phyloP scores from a whole-genome alignment of 768 basidiomycete species.

The Mycena galericulata region DNA sequence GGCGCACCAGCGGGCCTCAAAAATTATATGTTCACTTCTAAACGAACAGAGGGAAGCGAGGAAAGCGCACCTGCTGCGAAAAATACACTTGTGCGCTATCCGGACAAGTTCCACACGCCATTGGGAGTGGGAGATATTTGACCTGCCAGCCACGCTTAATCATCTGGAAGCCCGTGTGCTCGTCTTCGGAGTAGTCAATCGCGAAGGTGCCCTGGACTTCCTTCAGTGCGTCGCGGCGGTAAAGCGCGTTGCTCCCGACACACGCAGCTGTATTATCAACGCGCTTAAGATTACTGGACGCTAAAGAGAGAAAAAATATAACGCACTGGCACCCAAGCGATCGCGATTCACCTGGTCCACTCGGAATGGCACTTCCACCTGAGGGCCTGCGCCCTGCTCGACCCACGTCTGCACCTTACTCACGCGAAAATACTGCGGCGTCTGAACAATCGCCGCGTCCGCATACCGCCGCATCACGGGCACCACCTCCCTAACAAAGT shows the following conservation, averaged over 20 bases:
- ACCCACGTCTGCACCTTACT: constrained; percentile 41
- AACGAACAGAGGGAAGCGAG: background rate
- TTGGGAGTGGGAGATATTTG: constrained; percentile 43
- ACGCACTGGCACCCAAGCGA: constrained; percentile 38
- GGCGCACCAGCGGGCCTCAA: constrained; percentile 15
- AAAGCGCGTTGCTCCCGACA: constrained; percentile 44
- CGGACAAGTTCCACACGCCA: constrained; percentile 43
- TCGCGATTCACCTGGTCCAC: constrained; percentile 45
- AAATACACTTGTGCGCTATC: constrained; percentile 44
- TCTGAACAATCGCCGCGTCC: constrained; percentile 43
- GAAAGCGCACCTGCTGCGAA: constrained; percentile 44
- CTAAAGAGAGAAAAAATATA: background rate
- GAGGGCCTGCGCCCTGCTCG: constrained; percentile 44
- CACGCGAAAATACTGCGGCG: constrained; percentile 45
- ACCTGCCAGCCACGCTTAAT: constrained; percentile 42
- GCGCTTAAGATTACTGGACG: background rate
- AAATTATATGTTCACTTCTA: background rate
- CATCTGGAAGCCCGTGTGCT: constrained; percentile 45
- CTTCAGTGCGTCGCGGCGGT: constrained; percentile 41
- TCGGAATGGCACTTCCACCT: constrained; percentile 43
- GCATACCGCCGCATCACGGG: constrained; percentile 40
- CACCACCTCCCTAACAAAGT: constrained; percentile 40
- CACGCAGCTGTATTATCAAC: constrained; percentile 35
- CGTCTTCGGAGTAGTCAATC: constrained; percentile 44
- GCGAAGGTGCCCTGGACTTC: constrained; percentile 42